Conservation (phyloP, 2,329 filamentous ascomycete genomes). For the Aureobasidium melanogenum region DNA sequence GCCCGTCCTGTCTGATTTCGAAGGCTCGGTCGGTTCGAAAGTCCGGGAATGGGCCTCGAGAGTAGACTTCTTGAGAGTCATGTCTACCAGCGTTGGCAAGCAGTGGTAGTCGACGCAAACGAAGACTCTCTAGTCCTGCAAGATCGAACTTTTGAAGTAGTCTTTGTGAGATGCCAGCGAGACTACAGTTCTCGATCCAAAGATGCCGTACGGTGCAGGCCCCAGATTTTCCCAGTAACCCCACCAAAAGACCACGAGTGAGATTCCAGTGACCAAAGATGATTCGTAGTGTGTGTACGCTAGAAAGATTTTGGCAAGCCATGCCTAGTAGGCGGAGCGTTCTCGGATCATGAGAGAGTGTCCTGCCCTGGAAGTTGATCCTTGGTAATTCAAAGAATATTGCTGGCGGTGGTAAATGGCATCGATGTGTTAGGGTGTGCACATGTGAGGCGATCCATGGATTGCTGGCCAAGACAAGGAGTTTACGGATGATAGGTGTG, state of each 20-base stretch:
- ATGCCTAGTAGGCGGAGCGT: conserved; percentile 31
- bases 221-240: conserved; percentile 29
- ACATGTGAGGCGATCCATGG: conserved; percentile 34
- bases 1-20: conserved; percentile 18
- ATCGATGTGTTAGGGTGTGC: conserved; percentile 35
- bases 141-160: conserved; percentile 18
- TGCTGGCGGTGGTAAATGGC: conserved; percentile 36
- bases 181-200: conserved; percentile 38
- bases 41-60: conserved; percentile 18
- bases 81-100: conserved; percentile 13
- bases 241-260: conserved; percentile 30
- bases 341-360: conserved; percentile 31
- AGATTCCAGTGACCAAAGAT: conserved; percentile 36
- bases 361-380: conserved; percentile 30
- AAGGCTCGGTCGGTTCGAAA: conserved; percentile 17
- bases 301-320: conserved; percentile 32
- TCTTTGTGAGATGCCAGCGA: conserved; percentile 22
- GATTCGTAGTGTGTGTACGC: conserved; percentile 36
- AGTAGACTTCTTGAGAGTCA: conserved; percentile 16
- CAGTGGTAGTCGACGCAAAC: conserved; percentile 32
- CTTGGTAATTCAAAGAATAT: conserved; percentile 36
- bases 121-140: conserved; percentile 31
- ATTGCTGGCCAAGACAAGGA: conserved; percentile 34
- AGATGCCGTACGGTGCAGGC: conserved; percentile 29
- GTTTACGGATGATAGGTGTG: conserved; percentile 34